Base-by-base conservation (phyloP, 2,329 filamentous ascomycete species). In the Beauveria varroae region DNA sequence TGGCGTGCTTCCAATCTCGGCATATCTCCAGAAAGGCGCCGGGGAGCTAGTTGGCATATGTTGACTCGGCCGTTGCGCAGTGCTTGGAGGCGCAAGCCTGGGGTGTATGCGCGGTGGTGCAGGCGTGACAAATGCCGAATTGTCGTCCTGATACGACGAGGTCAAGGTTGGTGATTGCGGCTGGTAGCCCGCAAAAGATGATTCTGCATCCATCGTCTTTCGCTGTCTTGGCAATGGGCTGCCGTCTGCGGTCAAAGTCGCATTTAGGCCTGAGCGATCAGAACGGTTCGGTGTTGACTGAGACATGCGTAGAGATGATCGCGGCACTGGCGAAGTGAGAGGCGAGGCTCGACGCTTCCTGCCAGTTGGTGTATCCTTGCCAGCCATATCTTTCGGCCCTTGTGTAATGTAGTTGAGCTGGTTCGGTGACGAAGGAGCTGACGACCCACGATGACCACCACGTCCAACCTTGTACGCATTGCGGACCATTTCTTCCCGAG, bases 21-120 rank as follows among this genome's bases (percentile, higher is more conserved):
- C 86, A 73, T 90, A 95, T 72, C 90, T 92, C 91, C 91, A 96
- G 73, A 96, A 95, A 0, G 90, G 90, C 1, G 91, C 91, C 0
- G 91, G 91, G 37, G 89, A 92, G 67, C 88, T 91, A 51, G 91
- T 92, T 40, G 90, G 89, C 83, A 93, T 91, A 72, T 91, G 90
- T 69, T 92, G 89, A 69, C 89, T 93, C 10, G 91, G 91, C 60
- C 90, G 81, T 70, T 93, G 89, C 5, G 89, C 86, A 6, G 90
- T 93, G 68, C 88, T 92, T 0, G 90, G 90, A 34, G 91, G 91
- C 1, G 88, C 89, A 46, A 93, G 81, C 66, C 84, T 85, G 34
- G 90, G 90, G 64, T 90, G 85, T 63, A 91, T 86, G 56, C 87
- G 83, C 50, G 86, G 86, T 8, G 90, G 88, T 9, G 89, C 87